phyloP scores from a whole-genome alignment of 208 protist genomes.

The Leptomonas seymouri region DNA sequence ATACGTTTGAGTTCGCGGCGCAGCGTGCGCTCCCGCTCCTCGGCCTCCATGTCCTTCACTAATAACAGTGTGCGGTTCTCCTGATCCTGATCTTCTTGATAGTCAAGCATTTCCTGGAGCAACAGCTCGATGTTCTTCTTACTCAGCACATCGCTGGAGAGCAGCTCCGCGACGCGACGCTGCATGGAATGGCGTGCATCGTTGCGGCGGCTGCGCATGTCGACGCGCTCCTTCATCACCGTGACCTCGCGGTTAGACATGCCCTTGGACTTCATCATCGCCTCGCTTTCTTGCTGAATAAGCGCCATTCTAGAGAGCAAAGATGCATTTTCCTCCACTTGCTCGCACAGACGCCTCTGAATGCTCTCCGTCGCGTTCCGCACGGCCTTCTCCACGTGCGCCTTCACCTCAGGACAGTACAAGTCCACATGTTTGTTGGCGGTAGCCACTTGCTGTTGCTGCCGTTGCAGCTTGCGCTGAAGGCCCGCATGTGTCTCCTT shows the following conservation, averaged over 20 bases:
- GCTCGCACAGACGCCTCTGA: constrained; percentile 41
- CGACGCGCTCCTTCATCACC: constrained; percentile 32
- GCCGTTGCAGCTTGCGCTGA: constrained; percentile 4
- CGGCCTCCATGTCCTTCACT: constrained; percentile 58
- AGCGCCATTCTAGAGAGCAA: constrained; percentile 53
- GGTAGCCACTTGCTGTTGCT: not conserved
- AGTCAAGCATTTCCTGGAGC: constrained; percentile 74
- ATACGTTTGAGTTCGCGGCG: constrained; percentile 28
- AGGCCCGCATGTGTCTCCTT: constrained; percentile 7
- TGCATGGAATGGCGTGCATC: constrained; percentile 48
- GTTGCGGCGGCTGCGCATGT: constrained; percentile 32
- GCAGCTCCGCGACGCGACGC: constrained; percentile 52
- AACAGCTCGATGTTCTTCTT: constrained; percentile 60
- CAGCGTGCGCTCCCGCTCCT: constrained; percentile 54
- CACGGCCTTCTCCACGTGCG: constrained; percentile 37
- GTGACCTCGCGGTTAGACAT: constrained; percentile 29
- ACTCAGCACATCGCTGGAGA: constrained; percentile 38
- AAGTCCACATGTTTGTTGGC: constrained; percentile 16
- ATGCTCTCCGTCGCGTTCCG: constrained; percentile 35
- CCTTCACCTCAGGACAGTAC: constrained; percentile 38
- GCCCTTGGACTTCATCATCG: constrained; percentile 31
- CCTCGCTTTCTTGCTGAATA: constrained; percentile 48
- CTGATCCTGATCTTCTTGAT: constrained; percentile 64
- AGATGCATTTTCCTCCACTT: constrained; percentile 45
- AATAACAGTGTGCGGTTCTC: constrained; percentile 54